phyloP scores from a whole-genome alignment of 768 basidiomycete genomes.

The Phylloporus rhodoxanthus region DNA sequence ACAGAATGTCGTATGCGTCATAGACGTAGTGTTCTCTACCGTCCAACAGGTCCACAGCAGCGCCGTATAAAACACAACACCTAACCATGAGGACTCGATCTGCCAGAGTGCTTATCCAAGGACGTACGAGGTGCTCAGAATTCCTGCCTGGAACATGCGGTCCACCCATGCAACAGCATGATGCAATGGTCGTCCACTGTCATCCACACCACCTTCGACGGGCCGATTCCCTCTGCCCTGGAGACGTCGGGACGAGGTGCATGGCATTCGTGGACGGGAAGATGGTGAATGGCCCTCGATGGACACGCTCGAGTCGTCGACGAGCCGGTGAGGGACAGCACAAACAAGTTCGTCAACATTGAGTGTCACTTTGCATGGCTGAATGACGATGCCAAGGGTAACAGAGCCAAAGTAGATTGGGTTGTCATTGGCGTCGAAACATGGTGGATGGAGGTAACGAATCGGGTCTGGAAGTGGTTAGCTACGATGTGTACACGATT shows the following conservation, averaged over 20 bases:
- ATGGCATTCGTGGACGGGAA: slow-evolving; percentile 6
- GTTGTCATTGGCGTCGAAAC: slow-evolving; percentile 2
- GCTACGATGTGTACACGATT: slow-evolving; percentile 1
- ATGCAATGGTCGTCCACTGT: not conserved
- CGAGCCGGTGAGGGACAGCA: not conserved
- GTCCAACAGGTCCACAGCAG: not conserved
- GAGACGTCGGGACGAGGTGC: slow-evolving; percentile 1
- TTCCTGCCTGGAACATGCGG: not conserved
- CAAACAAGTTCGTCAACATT: slow-evolving; percentile 1
- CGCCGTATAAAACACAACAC: not conserved
- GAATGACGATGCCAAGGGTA: not conserved
- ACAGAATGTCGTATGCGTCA: slow-evolving; percentile 4
- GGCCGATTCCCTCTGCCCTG: not conserved
- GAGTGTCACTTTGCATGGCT: slow-evolving; percentile 7
- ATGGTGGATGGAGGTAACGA: slow-evolving; percentile 7
- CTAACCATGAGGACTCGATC: not conserved
- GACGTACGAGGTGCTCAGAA: slow-evolving; percentile 6
- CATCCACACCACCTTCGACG: slow-evolving; percentile 2
- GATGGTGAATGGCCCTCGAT: slow-evolving; percentile 1
- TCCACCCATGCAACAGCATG: slow-evolving; percentile 1
- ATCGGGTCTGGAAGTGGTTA: not conserved
- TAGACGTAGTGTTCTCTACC: slow-evolving; percentile 3
- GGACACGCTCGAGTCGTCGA: not conserved
- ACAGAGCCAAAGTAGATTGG: slow-evolving; percentile 1
- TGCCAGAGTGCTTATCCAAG: not conserved